Conservation (phyloP, 148 eudicot species). For the Silene uniflora region DNA sequence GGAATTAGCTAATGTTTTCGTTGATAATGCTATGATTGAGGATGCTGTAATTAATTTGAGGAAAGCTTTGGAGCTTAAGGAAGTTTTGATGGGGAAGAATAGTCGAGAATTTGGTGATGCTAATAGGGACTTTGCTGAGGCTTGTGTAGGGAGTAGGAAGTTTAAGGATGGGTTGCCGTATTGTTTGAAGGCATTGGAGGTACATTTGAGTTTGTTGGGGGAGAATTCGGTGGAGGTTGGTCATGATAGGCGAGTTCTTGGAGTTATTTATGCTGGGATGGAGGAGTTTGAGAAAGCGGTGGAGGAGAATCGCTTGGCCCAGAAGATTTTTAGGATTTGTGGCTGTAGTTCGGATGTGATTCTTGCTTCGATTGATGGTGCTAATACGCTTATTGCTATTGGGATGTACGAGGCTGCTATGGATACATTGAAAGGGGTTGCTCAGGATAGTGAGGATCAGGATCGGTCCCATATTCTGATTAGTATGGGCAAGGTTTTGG, state of each 20-base stretch:
- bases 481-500: slow-evolving; percentile 84
- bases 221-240: slow-evolving; percentile 86
- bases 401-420: slow-evolving; percentile 72
- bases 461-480: slow-evolving; percentile 68
- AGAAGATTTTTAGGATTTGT: slow-evolving; percentile 74
- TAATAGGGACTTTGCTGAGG: slow-evolving; percentile 80
- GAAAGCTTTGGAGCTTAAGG: slow-evolving; percentile 69
- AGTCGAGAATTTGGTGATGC: slow-evolving; percentile 78
- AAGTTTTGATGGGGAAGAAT: slow-evolving; percentile 53
- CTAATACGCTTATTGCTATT: slow-evolving; percentile 86
- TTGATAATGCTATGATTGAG: slow-evolving; percentile 76
- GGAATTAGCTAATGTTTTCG: slow-evolving; percentile 76
- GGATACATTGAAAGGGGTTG: slow-evolving; percentile 51
- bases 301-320: slow-evolving; percentile 70
- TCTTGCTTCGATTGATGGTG: slow-evolving; percentile 82
- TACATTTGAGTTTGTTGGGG: slow-evolving; percentile 59
- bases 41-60: slow-evolving; percentile 64
- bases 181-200: slow-evolving; percentile 77
- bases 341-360: slow-evolving; percentile 67
- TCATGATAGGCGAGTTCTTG: slow-evolving; percentile 76
- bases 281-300: slow-evolving; percentile 82
- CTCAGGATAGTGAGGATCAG: slow-evolving; percentile 50
- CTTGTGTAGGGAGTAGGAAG: slow-evolving; percentile 61
- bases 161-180: slow-evolving; percentile 72
- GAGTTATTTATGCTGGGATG: too few relatives aligned